Base-by-base conservation (phyloP, 2,329 filamentous ascomycete genomes). In the Paracoccidioides brasiliensis region DNA sequence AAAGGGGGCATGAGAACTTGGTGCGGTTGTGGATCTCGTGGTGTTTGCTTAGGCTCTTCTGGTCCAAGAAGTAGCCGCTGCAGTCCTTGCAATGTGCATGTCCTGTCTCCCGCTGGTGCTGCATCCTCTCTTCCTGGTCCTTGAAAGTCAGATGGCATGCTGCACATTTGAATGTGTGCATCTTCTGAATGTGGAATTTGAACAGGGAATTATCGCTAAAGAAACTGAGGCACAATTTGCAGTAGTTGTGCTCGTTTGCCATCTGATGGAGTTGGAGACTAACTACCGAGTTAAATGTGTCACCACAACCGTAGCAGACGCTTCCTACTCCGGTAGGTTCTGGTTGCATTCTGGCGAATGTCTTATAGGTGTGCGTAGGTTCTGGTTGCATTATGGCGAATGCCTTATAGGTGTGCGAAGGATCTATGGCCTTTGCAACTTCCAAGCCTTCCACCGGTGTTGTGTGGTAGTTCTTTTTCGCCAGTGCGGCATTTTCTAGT, bases 221-320 rank as follows among this genome's bases (percentile, higher is more conserved):
- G n/a, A 58, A 61, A 15, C 55, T 52, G 9, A 52, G 45, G 30
- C 59, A 61, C 42, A 52, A 41, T 12, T 56, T 37, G 54, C 59
- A 61, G 44, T 58, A 61, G 22, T 57, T 58, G 45, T 61, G 60
- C 12, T 49, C 53, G 28, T 51, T 40, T 30, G 40, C 52, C 51
- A 58, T 57, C 43, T 61, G 60, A 35, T 61, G 59, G 43, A 58
- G 58, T 3, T 59, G 59, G 22, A 61, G 56, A 4, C 46, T 54
- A 22, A 58, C 28, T 5, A 58, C 41, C 14, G 57, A 57, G 41
- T 30, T 48, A 44, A 58, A 59, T 10, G 38, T 52, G 37, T 15
- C 32, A 15, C 50, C 53, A 6, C 59, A 61, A 35, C 56, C 53
- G 45, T 54, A 58, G 41, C 59, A 61, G 43, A 56, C 38, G 4